phyloP scores from a whole-genome alignment of 805 yeast genomes.

The Pichia scutulata region DNA sequence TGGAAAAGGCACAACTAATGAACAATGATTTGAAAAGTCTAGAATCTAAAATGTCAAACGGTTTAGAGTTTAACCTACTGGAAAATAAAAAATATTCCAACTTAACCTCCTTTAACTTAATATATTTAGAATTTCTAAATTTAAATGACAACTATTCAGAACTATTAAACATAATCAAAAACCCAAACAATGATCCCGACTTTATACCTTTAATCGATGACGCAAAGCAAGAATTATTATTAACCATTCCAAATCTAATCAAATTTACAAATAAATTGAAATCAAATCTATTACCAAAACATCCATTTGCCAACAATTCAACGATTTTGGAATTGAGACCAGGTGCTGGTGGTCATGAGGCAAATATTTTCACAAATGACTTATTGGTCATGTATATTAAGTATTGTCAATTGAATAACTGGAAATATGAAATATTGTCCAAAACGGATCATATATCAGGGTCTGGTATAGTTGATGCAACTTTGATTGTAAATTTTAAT shows the following conservation, averaged over 20 bases:
- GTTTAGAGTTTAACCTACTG: conserved; percentile 35
- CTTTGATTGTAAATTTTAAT: conserved; percentile 61
- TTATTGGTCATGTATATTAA: conserved; percentile 73
- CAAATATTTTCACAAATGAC: conserved; percentile 78
- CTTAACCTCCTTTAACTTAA: conserved; percentile 36
- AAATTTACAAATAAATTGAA: conserved; percentile 41
- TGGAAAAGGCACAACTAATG: conserved; percentile 39
- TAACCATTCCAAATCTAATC: conserved; percentile 36
- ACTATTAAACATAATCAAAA: conserved; percentile 24
- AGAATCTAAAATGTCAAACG: conserved; percentile 35
- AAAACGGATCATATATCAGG: conserved; percentile 50
- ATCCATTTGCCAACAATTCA: conserved; percentile 66
- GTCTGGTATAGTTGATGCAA: conserved; percentile 68
- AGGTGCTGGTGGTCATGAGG: conserved; percentile 95
- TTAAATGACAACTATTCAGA: conserved; percentile 28
- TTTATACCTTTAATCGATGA: conserved; percentile 42
- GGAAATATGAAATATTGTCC: conserved; percentile 62
- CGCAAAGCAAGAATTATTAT: conserved; percentile 52
- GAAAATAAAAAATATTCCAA: conserved; percentile 43
- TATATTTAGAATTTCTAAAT: conserved; percentile 31
- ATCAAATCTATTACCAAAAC: conserved; percentile 61
- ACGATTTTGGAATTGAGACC: conserved; percentile 84
- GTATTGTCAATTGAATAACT: conserved; percentile 54
- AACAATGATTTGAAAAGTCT: conserved; percentile 34
- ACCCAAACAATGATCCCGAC: conserved; percentile 32